Evolutionary conservation across 805 yeast species (phyloP).

Genomic region (Yamadazyma tumulicola): DNA sequence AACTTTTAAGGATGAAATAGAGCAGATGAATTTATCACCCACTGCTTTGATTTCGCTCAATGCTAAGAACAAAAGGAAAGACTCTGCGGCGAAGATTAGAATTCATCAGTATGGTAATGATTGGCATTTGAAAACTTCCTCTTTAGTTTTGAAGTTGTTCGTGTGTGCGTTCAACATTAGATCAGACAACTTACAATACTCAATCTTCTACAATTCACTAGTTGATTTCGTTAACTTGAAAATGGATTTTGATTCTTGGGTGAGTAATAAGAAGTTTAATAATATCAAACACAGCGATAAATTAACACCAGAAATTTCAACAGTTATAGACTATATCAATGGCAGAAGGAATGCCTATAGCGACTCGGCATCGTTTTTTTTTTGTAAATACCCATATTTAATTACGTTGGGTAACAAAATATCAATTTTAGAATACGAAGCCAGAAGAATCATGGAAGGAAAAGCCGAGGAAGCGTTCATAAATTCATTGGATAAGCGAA

Average conservation of each 20-base stretch:
- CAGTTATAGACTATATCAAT: slow-evolving; percentile 47
- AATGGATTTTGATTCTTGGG: slow-evolving; percentile 86
- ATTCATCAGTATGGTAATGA: slow-evolving; percentile 67
- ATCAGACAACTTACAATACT: slow-evolving; percentile 22
- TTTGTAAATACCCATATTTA: slow-evolving; percentile 83
- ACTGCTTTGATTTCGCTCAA: slow-evolving; percentile 7
- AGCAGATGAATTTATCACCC: slow-evolving; percentile 4
- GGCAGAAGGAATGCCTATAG: slow-evolving; percentile 29
- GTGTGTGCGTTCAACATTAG: slow-evolving; percentile 49
- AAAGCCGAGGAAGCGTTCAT: slow-evolving; percentile 89
- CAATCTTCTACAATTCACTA: slow-evolving; percentile 71
- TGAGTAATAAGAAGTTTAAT: slow-evolving; percentile 32
- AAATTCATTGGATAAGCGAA: slow-evolving; percentile 60
- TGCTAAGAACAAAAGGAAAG: slow-evolving; percentile 12
- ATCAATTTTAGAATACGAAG: slow-evolving; percentile 76
- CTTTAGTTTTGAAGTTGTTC: slow-evolving; percentile 52
- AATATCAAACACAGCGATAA: slow-evolving; percentile 6
- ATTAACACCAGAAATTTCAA: slow-evolving; percentile 29
- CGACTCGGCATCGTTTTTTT: slow-evolving; percentile 42
- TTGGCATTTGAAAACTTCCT: slow-evolving; percentile 77
- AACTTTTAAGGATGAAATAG: slow-evolving; percentile 17
- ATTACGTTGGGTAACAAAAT: slow-evolving; percentile 81
- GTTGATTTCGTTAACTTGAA: slow-evolving; percentile 75
- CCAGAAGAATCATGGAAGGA: slow-evolving; percentile 74
- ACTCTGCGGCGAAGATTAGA: slow-evolving; percentile 33